phyloP scores from a whole-genome alignment of 202 grass and related monocot species.

The Carex arenaria region DNA sequence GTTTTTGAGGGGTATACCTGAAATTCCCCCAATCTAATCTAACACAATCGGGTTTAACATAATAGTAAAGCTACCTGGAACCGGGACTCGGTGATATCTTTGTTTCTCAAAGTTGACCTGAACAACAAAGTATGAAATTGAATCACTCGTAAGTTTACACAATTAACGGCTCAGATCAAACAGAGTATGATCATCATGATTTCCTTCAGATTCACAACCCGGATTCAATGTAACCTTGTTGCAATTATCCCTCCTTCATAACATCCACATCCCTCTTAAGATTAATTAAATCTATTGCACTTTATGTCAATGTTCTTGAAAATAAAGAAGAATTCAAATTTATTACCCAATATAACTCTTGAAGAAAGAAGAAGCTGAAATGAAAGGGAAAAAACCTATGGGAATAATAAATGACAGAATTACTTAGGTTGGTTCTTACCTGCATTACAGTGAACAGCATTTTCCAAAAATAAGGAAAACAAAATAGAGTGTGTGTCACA shows the following conservation, averaged over 20 bases:
- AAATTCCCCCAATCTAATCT: not conserved
- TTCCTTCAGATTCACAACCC: not conserved
- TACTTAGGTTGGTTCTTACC: not conserved
- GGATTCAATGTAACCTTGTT: not conserved
- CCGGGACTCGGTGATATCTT: not conserved
- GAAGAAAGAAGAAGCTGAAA: not conserved
- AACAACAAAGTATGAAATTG: not conserved
- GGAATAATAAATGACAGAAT: not conserved
- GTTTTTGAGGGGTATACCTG: too few relatives aligned
- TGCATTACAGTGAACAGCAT: not conserved
- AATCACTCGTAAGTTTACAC: not conserved
- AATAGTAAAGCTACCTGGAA: not conserved
- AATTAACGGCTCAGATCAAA: not conserved
- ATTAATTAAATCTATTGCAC: not conserved
- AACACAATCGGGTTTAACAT: not conserved
- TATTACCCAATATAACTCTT: not conserved
- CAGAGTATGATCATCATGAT: not conserved
- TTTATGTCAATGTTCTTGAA: not conserved
- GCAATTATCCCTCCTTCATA: not conserved
- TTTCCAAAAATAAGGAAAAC: not conserved
- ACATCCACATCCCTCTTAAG: not conserved
- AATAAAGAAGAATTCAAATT: not conserved
- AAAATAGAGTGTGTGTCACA: not conserved
- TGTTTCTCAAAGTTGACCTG: not conserved
- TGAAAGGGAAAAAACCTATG: not conserved